Percentiles rank a stretch among this genome's conserved stretches.
phyloP scores from a whole-genome alignment of 306 rosid species.

The Cucumis sativus region DNA sequence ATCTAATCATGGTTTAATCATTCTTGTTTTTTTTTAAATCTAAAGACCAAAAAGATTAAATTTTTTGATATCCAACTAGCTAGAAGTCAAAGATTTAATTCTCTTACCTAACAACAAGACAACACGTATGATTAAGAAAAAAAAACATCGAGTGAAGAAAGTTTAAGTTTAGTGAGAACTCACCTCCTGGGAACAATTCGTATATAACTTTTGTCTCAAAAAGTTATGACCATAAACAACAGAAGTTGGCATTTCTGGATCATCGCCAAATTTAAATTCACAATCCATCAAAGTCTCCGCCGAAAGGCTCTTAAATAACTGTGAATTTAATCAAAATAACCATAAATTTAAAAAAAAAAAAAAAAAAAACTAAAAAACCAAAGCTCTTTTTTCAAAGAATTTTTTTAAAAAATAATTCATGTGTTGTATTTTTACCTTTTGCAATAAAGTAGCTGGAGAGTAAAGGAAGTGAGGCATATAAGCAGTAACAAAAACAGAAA shows the following conservation, averaged over 20 bases:
- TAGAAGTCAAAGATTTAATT: no score
- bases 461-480: slow-evolving; percentile 1
- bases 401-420: no score
- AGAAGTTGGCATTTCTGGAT: neutral
- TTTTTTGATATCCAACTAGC: no score
- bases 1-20: neutral
- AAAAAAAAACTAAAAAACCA: neutral
- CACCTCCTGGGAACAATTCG: neutral
- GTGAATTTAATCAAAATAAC: neutral
- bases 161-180: neutral
- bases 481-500: slow-evolving; percentile 2
- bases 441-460: neutral
- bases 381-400: neutral
- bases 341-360: neutral
- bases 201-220: neutral
- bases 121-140: no score
- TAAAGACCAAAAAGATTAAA: no score
- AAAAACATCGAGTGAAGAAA: neutral
- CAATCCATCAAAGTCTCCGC: neutral
- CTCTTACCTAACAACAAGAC: no score
- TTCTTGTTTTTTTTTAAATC: no score
- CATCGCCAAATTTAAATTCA: neutral
- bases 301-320: neutral
- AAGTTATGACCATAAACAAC: neutral
- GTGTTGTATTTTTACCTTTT: neutral